Evolutionary conservation across 2,329 filamentous ascomycete genomes (phyloP).

Genomic region (Neophaeococcomyces mojaviensis): DNA sequence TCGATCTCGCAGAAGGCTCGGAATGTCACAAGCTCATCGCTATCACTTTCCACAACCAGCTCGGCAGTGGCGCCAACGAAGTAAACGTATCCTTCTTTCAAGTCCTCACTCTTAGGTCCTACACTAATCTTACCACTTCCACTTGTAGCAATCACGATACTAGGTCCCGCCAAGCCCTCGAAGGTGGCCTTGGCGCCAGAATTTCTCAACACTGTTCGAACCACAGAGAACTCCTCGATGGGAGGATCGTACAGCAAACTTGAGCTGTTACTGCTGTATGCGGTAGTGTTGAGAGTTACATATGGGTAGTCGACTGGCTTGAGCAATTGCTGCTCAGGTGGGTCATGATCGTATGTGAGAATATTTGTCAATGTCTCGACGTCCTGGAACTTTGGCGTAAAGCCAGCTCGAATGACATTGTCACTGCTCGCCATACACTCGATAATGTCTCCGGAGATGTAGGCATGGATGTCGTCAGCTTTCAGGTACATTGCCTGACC

Average conservation of each 20-base stretch:
- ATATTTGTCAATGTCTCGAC: slow-evolving; percentile 80
- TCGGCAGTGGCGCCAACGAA: slow-evolving; percentile 86
- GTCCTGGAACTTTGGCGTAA: slow-evolving; percentile 98
- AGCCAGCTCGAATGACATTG: slow-evolving; percentile 93
- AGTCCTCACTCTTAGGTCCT: slow-evolving; percentile 68
- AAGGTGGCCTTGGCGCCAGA: slow-evolving; percentile 77
- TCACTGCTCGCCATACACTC: slow-evolving; percentile 99
- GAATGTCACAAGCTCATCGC: slow-evolving; percentile 74
- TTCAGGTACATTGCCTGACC: slow-evolving; percentile 95
- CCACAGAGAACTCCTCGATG: slow-evolving; percentile 91
- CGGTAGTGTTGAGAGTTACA: slow-evolving; percentile 68
- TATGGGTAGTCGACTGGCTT: slow-evolving; percentile 76
- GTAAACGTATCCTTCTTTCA: slow-evolving; percentile 66
- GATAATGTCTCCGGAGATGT: slow-evolving; percentile 71
- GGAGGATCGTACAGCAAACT: slow-evolving; percentile 82
- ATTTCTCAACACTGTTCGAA: slow-evolving; percentile 66
- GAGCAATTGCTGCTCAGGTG: slow-evolving; percentile 94
- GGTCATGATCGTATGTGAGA: slow-evolving; percentile 91
- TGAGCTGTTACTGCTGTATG: slow-evolving; percentile 69
- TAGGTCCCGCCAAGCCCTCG: slow-evolving; percentile 77
- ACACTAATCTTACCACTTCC: slow-evolving; percentile 80
- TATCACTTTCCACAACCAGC: slow-evolving; percentile 62
- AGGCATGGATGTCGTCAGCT: slow-evolving; percentile 96
- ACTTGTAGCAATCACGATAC: slow-evolving; percentile 82
- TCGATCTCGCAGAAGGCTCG: slow-evolving; percentile 88